A percentile compares a stretch with the other conserved stretches of the same genome.
These are phyloP conservation scores for Triglochin maritima DNA, from an alignment of 106 monocot species.

Conservation along the genomic window DNA sequence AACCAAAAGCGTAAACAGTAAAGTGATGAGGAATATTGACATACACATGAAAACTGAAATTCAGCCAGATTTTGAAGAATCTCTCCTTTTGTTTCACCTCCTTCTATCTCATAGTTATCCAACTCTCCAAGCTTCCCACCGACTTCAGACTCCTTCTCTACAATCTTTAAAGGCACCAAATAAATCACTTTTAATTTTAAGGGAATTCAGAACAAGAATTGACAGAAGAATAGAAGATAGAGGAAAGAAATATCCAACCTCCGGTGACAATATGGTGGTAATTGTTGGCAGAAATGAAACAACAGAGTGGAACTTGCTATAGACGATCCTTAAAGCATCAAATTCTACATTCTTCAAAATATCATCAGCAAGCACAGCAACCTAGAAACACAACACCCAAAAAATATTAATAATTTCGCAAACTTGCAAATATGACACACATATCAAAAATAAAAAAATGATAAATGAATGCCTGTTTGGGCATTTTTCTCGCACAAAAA, in stretches of 20 bases:
- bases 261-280: slow-evolving; percentile 74
- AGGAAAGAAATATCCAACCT: slow-evolving; percentile 31
- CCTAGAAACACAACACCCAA: slow-evolving; percentile 20
- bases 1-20: neutral
- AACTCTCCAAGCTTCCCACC: slow-evolving; percentile 81
- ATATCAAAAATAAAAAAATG: too few species aligned
- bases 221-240: neutral
- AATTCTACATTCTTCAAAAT: slow-evolving; percentile 89
- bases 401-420: too few species aligned
- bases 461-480: too few species aligned
- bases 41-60: slow-evolving; percentile 94
- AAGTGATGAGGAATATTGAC: slow-evolving; percentile 1
- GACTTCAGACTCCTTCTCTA: slow-evolving; percentile 68
- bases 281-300: slow-evolving; percentile 77
- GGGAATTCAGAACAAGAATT: neutral
- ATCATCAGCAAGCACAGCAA: slow-evolving; percentile 86
- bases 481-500: too few species aligned
- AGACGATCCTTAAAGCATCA: slow-evolving; percentile 85
- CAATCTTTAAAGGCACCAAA: slow-evolving; percentile 17
- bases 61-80: slow-evolving; percentile 94
- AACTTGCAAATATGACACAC: too few species aligned
- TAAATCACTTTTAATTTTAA: too few species aligned
- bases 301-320: slow-evolving; percentile 81
- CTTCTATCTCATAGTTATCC: slow-evolving; percentile 92
- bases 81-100: slow-evolving; percentile 89